Evolutionary conservation across 2,329 filamentous ascomycete species (phyloP), one percentile per base, ranked within the genome.

Genomic region (Pseudocercospora cruenta): DNA sequence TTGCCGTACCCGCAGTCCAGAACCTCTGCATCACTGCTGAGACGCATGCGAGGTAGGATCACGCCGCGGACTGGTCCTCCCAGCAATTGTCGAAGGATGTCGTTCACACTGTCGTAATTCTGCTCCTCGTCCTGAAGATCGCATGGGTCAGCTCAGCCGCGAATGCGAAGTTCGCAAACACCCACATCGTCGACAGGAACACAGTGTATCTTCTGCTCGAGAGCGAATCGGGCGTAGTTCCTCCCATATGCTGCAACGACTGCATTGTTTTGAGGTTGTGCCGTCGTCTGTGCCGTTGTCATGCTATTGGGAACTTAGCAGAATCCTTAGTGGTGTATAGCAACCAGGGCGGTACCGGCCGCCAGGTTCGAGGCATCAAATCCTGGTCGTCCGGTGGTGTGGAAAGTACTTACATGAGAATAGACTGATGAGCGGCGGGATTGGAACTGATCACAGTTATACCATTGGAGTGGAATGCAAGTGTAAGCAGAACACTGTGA

Each of bases 131-230:
- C 62, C 73, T 75, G 33, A 6, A 19, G 55, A 24, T 19, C 2
- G 28, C 10, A 36, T 54, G 45, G 39, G 54, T 70, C 60, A 70
- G 66, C 57, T 51, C 43, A 60, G 47, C 47, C 22, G 47, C 49
- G 10, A 36, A 43, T 2, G 16, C n/a, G 12, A 16, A 26, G 14
- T n/a, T 33, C 22, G 7, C 12, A 14, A 16, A 31, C n/a, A 71
- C 75, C 62, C 67, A 77, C 76, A 65, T 76, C 73, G 54, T 78
- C 77, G n/a, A 78, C 69, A 6, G 77, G 77, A 3, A 77, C 69
- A 57, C 72, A 76, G 63, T 75, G 70, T 45, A 76, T 69, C 28
- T 69, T 63, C 26, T 75, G 62, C 39, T 74, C 62, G 36, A 76
- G 33, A 12, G 71, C 67, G 51, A 74, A 76, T 7, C 62, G 66